Conservation (phyloP, 2,329 filamentous ascomycete species). For the Pseudogymnoascus sp. region DNA sequence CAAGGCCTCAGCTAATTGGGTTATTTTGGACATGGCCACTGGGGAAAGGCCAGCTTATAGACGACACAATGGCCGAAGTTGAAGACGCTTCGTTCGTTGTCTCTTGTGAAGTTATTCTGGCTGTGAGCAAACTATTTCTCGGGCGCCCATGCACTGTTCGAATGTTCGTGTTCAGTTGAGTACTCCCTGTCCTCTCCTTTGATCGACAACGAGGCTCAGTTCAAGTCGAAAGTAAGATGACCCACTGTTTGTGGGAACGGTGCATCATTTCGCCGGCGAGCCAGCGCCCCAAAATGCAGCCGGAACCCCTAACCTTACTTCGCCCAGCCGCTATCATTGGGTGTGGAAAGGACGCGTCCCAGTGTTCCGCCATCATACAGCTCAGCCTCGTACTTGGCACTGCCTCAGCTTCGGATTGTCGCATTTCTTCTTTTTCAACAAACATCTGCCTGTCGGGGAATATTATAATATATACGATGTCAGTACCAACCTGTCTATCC, state of each 20-base stretch:
- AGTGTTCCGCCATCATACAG: not conserved
- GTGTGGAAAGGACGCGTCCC: not conserved
- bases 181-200: not conserved
- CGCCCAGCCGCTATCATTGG: conserved; percentile 1
- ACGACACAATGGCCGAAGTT: not conserved
- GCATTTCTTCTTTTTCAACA: conserved; percentile 1
- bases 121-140: not conserved
- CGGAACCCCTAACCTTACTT: not conserved
- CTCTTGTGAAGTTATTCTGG: not conserved
- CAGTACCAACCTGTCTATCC: not conserved
- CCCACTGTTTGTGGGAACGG: conserved; percentile 8
- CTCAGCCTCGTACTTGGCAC: conserved; percentile 4
- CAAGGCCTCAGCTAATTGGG: conserved; percentile 42
- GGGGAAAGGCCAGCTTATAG: not conserved
- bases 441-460: not conserved
- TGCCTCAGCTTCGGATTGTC: not conserved
- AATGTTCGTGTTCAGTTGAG: not conserved
- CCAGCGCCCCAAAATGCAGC: not conserved
- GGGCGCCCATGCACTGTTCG: not conserved
- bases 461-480: conserved; percentile 3
- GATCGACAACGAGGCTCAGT: not conserved
- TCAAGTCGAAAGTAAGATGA: not conserved
- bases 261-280: not conserved
- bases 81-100: not conserved
- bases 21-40: conserved; percentile 11